Base-by-base conservation (phyloP, 2,329 filamentous ascomycete genomes). In the Arthrobotrys iridis region DNA sequence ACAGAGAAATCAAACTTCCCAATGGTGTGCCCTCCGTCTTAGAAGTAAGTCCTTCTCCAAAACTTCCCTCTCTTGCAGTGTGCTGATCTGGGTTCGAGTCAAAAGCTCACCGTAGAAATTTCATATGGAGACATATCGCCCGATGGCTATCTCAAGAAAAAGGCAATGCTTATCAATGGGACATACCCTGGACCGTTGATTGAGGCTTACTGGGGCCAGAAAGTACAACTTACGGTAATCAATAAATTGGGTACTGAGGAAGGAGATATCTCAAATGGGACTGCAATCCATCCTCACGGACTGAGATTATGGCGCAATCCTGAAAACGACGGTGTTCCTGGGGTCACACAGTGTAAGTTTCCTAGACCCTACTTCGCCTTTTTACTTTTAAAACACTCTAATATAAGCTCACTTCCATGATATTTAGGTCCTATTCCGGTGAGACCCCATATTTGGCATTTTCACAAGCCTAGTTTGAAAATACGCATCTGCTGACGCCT, bases 161-260 rank as follows among this genome's bases (percentile, higher is more conserved):
- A 84, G 33, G 82, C 83, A 11, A 78, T 84, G 72, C 83, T 91
- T 26, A 83, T 91, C 79, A 90, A 91, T 80, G 87, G 86, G 8
- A 85, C 87, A 48, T 89, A 87, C 73, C 90, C 90, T 0, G 90
- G 89, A 0, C 90, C 90, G 0, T 83, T 85, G 11, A 87, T 93
- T 62, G 85, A 86, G 74, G 88, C 87, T 18, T 85, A 88, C 80
- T 89, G 87, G 87, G 87, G 87, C 41, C 87, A 66, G 30, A 57
- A 11, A 3, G 40, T 84, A n/a, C 4, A 30, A 6, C 41, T 67
- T 18, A 67, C 37, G 5, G 63, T 67, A 0, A 67, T 59, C 10
- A 67, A 67, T 15, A 58, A 37, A 20, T 11, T 67, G 2, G 63
- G 63, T n/a, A n/a, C n/a, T n/a, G 5, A 11, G 37, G 1, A 20